Evolutionary conservation across 2,329 filamentous ascomycete species (phyloP), one percentile per base, ranked within the genome.

Genomic region (Neoarthrinium moseri): DNA sequence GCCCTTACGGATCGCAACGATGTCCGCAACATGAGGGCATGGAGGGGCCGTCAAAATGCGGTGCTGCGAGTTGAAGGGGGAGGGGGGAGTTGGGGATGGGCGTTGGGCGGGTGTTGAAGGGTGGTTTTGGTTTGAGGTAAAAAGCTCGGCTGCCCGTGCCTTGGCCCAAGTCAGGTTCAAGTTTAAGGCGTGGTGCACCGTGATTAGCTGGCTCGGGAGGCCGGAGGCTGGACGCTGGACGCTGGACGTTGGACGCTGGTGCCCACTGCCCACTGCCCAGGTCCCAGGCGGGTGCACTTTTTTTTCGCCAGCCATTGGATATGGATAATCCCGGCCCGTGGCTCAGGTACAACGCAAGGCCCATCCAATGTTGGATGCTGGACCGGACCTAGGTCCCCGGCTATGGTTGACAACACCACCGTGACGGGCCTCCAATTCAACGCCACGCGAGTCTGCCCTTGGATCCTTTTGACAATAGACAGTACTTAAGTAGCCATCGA

Each of bases 21-120:
- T 68, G 79, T 80, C 74, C 81, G 82, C 78, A 86, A 77, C 82
- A 86, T 86, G 74, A 74, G 73, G 71, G 70, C 73, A 72, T 74
- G 67, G 59, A 58, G 51, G 27, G 45, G 53, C 58, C 57, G 55
- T 54, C 52, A 51, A 47, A 45, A 43, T 50, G 57, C 51, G 27
- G 56, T 51, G 46, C 50, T 38, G 32, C 51, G 56, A 7, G 45
- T 53, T 36, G 48, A 8, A 15, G n/a, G 29, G 32, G 20, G 27
- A 45, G 4, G 40, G 40, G 49, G 50, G 43, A 45, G 38, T 50
- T 11, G 22, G 30, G 21, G 43, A 29, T 40, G 34, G 46, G 49
- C 12, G 53, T 56, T 43, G 51, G 51, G 46, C 21, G 26, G 40
- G 23, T 22, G 26, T 43, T 22, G 17, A 37, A 29, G 26, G 18